phyloP scores from a whole-genome alignment of 176 grass and related monocot species.

The Pharus latifolius region DNA sequence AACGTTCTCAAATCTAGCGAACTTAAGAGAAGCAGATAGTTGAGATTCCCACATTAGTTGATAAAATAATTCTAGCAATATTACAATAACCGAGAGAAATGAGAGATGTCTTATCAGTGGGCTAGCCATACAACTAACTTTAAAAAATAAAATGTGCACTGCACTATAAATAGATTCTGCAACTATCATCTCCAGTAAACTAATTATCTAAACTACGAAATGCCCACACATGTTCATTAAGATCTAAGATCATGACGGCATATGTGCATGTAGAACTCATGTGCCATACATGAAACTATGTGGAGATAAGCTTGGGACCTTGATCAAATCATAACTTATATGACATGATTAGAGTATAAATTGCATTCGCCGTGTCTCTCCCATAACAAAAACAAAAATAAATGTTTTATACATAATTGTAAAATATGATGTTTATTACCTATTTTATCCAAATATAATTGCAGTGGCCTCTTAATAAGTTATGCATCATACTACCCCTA shows the following conservation, averaged over 20 bases:
- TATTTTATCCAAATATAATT: background rate
- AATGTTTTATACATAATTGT: background rate
- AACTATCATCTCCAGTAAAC: background rate
- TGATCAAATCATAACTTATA: too few species aligned
- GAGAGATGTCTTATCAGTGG: background rate
- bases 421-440: background rate
- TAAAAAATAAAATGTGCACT: background rate
- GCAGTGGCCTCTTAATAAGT: background rate
- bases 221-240: background rate
- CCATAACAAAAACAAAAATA: background rate
- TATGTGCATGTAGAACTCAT: background rate
- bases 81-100: background rate
- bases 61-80: background rate
- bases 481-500: background rate
- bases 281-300: background rate
- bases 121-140: background rate
- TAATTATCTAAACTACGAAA: background rate
- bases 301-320: background rate
- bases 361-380: background rate
- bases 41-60: background rate
- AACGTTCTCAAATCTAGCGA: background rate
- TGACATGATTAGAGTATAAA: too few species aligned
- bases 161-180: background rate
- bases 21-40: background rate
- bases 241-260: background rate